Evolutionary conservation across 1,284 basidiomycete species (phyloP), one percentile per base, ranked within the genome.

Genomic region (Papiliotrema laurentii): DNA sequence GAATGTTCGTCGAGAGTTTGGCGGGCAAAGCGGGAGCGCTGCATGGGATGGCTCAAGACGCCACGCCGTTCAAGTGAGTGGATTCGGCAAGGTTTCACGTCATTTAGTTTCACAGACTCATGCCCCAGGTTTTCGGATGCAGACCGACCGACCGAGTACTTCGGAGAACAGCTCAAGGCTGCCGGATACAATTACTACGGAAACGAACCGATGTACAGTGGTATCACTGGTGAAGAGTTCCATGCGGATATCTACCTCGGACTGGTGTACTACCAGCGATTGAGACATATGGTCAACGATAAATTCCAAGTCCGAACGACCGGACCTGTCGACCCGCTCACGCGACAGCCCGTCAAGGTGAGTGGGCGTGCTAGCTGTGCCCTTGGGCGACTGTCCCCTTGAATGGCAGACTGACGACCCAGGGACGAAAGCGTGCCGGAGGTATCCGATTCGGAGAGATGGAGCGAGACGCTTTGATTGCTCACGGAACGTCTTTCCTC

Each of bases 371-470:
- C 46, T 53, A 55, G 22, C 26, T 22, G 14, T 22, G 3, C n/a
- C 24, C 26, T 25, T n/a, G 18, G 28, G 34, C 42, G 13, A 35
- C 5, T 7, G n/a, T 45, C 14, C 5, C 36, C 42, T 31, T 5
- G 3, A 19, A 14, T 42, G 7, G 33, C 33, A 34, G 33, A 24
- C 38, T 51, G 35, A 48, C 24, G n/a, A 35, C 31, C 13, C 60
- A 96, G 89, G 96, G 96, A 50, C 86, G 96, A 56, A 98, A 98
- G 82, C 87, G 93, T 49, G 91, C 89, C 34, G 96, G 96, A 68
- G 96, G 96, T 72, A 98, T 99, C 65, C 93, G 96, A 56, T 98
- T 99, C 74, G 96, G 96, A 63, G 96, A 99, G 77, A 99, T 99
- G 96, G 96, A 99, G 75, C 88, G 96, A 51, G 96, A 99, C 69